Conservation (phyloP, 148 eudicot genomes). For the Oxyria digyna region DNA sequence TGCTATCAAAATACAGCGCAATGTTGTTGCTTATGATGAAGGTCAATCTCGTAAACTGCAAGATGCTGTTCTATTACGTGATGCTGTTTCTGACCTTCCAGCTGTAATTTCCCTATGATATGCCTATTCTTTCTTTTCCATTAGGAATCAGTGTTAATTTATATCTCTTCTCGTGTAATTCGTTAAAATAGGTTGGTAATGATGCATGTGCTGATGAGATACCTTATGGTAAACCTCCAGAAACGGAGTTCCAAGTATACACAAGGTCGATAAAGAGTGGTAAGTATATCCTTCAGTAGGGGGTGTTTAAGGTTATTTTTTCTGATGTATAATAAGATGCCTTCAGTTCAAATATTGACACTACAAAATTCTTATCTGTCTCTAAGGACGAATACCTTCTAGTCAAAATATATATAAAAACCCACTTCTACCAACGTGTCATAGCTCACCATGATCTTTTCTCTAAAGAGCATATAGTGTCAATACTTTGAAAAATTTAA, state of each 20-base stretch:
- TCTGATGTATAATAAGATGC: neutral
- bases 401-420: neutral
- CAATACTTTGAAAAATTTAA: neutral
- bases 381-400: neutral
- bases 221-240: constrained; percentile 57
- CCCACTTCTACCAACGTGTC: neutral
- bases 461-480: neutral
- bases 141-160: neutral
- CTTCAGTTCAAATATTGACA: neutral
- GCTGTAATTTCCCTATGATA: constrained; percentile 9
- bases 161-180: constrained; percentile 16
- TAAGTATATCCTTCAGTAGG: constrained; percentile 14
- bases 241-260: constrained; percentile 64
- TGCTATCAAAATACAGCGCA: constrained; percentile 43
- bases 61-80: constrained; percentile 48
- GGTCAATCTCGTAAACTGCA: constrained; percentile 63
- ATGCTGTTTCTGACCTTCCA: constrained; percentile 89
- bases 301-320: neutral
- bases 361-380: neutral
- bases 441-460: neutral
- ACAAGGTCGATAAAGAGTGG: constrained; percentile 57
- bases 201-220: constrained; percentile 50
- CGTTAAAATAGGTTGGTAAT: constrained; percentile 39
- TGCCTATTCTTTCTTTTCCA: neutral
- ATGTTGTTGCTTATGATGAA: constrained; percentile 81